phyloP scores from a whole-genome alignment of 139 green algal genomes.

The Chlorella ohadii region DNA sequence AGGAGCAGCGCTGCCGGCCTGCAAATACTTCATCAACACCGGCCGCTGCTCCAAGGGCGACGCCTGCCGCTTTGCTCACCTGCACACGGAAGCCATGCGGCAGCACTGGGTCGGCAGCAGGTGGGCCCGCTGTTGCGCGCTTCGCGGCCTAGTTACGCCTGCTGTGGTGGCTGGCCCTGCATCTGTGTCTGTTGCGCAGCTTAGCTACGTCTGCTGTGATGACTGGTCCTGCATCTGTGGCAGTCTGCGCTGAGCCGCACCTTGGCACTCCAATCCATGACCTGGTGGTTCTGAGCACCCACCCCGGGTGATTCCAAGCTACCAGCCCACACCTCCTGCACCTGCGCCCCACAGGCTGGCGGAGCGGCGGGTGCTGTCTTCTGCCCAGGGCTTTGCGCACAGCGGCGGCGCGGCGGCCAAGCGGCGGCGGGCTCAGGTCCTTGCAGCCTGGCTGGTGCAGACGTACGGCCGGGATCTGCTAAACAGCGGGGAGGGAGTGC shows the following conservation, averaged over 20 bases:
- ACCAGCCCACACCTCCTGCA: too few relatives aligned
- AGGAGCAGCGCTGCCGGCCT: conserved; percentile 36
- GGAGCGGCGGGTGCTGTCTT: conserved; percentile 33
- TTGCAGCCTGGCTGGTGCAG: conserved; percentile 64
- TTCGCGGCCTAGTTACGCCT: neutral
- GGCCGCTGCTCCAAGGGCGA: conserved; percentile 55
- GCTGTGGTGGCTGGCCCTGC: neutral
- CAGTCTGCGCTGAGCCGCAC: too few relatives aligned
- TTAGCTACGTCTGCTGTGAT: too few relatives aligned
- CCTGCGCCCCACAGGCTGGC: too few relatives aligned
- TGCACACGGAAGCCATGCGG: neutral
- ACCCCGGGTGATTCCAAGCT: too few relatives aligned
- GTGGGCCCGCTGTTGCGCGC: neutral
- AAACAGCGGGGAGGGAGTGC: conserved; percentile 59
- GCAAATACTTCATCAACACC: conserved; percentile 70
- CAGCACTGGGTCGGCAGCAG: neutral
- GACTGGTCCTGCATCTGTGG: too few relatives aligned
- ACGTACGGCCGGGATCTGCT: conserved; percentile 59
- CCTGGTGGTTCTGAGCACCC: too few relatives aligned
- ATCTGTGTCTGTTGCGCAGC: too few relatives aligned
- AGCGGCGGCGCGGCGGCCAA: conserved; percentile 50
- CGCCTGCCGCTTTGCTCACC: conserved; percentile 55
- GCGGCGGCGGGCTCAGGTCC: conserved; percentile 51
- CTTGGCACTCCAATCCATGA: too few relatives aligned
- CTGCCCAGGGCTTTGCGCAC: conserved; percentile 29